A percentile compares a stretch with the other conserved stretches of the same genome.
Conservation (phyloP, 768 basidiomycete genomes). For the Amanita rubescens region DNA sequence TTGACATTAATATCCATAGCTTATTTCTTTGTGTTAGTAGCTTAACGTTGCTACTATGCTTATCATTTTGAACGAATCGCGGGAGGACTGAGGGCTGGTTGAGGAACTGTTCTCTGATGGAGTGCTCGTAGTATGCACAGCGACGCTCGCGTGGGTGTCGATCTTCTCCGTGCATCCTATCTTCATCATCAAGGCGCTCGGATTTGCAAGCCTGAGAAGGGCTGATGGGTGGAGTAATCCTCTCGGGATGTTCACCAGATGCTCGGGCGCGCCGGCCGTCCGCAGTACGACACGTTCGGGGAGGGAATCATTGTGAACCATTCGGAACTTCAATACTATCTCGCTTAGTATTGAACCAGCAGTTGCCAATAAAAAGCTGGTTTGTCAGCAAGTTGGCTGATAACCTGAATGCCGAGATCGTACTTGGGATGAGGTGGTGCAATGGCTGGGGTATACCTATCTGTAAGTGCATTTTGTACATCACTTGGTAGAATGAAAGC, state of each 20-base stretch:
- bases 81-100: conserved; percentile 84
- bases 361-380: conserved; percentile 95
- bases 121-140: conserved; percentile 93
- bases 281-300: conserved; percentile 94
- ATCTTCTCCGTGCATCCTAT: conserved; percentile 96
- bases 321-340: conserved; percentile 92
- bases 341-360: conserved; percentile 93
- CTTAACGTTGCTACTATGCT: no score
- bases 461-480: conserved; percentile 43
- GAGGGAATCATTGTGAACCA: conserved; percentile 99
- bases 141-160: conserved; percentile 98
- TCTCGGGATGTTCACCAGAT: conserved; percentile 97
- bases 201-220: conserved; percentile 98
- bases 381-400: conserved; percentile 90
- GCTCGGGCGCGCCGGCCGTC: conserved; percentile 95
- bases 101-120: conserved; percentile 94
- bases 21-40: no score
- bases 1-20: no score
- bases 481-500: not conserved
- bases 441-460: conserved; percentile 96
- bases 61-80: no score
- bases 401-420: conserved; percentile 95
- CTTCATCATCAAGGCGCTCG: conserved; percentile 99
- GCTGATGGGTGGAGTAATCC: conserved; percentile 93
- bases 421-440: conserved; percentile 94